Evolutionary conservation across 1,284 basidiomycete genomes (phyloP), one percentile per base, ranked within the genome.

Genomic region (Singerocomus rubriflavus): DNA sequence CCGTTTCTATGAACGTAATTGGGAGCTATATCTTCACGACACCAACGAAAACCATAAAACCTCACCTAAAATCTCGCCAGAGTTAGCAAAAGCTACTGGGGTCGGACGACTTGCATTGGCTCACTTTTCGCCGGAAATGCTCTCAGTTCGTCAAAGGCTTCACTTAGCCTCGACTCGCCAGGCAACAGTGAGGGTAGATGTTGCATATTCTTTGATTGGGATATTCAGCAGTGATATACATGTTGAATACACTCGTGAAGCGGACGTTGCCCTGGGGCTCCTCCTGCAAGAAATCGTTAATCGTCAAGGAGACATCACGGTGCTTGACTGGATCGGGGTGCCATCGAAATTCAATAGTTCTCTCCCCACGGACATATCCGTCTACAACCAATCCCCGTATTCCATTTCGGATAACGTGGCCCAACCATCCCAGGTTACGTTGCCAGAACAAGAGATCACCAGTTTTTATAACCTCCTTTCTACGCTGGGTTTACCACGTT

Each of bases 321-420:
- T 59, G 6, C 47, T 59, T 4, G 58, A 58, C 41, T 62, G 60
- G 58, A 2, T 33, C 5, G 58, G 60, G 31, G 31, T 42, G 6
- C 16, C 60, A 16, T 62, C 58, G 2, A 30, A 29, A 14, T 59
- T 58, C 13, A 45, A 59, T 25, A 62, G 52, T 39, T 52, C n/a
- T 13, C 16, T 57, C 1, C 56, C 56, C 1, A 21, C 27, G 10
- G 14, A 37, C 1, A 46, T 59, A 25, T 34, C 57, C 2, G 47
- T 57, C 33, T 61, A 53, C 41, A n/a, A 16, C 4, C 34, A 33
- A 10, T 10, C 27, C 6, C 39, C 50, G n/a, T 46, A 54, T 32
- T 10, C 31, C 31, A 21, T 59, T 16, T 2, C 44, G 29, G 5
- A 34, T 9, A 7, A 26, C 1, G n/a, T 26, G 9, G 8, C 56